Conservation (phyloP, 164 flowering plant genomes). For the Santalum album region DNA sequence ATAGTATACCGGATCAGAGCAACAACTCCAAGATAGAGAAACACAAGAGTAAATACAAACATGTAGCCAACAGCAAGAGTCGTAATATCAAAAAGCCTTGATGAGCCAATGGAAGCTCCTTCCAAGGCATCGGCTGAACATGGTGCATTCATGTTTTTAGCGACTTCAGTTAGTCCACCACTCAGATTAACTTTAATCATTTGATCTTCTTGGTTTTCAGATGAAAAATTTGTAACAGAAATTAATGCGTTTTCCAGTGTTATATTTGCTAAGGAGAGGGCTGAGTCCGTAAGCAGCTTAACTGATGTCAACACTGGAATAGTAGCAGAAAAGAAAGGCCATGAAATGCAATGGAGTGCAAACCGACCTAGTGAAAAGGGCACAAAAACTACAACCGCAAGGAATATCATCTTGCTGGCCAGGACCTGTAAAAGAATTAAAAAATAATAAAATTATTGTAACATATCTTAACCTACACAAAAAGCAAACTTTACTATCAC, state of each 20-base stretch:
- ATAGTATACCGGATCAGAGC: slow-evolving; percentile 72
- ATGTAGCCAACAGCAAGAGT: slow-evolving; percentile 89
- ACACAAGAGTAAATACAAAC: slow-evolving; percentile 59
- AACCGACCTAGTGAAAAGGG: slow-evolving; percentile 91
- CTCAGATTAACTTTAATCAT: slow-evolving; percentile 45
- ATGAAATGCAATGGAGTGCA: slow-evolving; percentile 53
- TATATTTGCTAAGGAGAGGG: slow-evolving; percentile 64
- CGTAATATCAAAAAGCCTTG: slow-evolving; percentile 82
- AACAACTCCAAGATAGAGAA: slow-evolving; percentile 67
- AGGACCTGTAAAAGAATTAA: slow-evolving; percentile 62
- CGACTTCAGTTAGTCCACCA: slow-evolving; percentile 28
- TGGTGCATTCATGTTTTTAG: slow-evolving; percentile 32
- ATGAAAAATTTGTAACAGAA: slow-evolving; percentile 59
- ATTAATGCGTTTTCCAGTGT: slow-evolving; percentile 65
- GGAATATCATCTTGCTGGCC: slow-evolving; percentile 95
- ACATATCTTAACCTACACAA: no score
- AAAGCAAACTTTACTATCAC: no score
- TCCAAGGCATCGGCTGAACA: slow-evolving; percentile 48
- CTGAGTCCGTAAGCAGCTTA: slow-evolving; percentile 61
- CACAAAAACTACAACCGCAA: slow-evolving; percentile 80
- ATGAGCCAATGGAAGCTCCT: slow-evolving; percentile 47
- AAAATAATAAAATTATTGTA: no score
- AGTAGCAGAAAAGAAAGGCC: slow-evolving; percentile 62
- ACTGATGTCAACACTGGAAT: slow-evolving; percentile 49
- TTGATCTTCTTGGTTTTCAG: slow-evolving; percentile 36